These are phyloP conservation scores for Gloeophyllum trabeum DNA, from an alignment of 768 basidiomycete genomes.

Conservation along the genomic window DNA sequence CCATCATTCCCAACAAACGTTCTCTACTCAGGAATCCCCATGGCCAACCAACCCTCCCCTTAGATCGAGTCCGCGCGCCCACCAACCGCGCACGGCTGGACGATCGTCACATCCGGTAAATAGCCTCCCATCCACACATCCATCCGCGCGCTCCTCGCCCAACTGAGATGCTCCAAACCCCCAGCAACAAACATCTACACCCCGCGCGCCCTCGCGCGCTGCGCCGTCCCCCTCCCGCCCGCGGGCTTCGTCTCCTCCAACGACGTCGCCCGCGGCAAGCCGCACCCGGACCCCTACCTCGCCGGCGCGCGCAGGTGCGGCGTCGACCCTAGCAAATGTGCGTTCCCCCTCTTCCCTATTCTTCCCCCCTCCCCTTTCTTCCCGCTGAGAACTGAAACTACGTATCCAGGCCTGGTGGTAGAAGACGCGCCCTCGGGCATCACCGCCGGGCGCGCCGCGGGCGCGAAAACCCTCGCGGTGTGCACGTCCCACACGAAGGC, in stretches of 20 bases:
- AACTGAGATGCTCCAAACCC: background rate
- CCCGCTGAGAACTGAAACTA: background rate
- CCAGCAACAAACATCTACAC: constrained; percentile 70
- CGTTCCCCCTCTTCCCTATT: constrained; percentile 9
- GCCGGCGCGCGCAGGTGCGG: constrained; percentile 55
- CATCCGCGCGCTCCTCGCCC: background rate
- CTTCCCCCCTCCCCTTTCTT: background rate
- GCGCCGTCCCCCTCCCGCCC: constrained; percentile 46
- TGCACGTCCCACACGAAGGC: constrained; percentile 68
- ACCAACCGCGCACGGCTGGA: constrained; percentile 61
- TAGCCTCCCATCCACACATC: background rate
- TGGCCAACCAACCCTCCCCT: background rate
- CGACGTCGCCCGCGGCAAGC: constrained; percentile 66
- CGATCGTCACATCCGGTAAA: constrained; percentile 76
- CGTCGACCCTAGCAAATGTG: constrained; percentile 48
- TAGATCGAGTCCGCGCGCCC: too few relatives aligned
- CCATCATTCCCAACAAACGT: too few relatives aligned
- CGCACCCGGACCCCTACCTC: constrained; percentile 82
- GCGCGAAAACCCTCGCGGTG: constrained; percentile 68
- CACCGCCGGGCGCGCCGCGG: constrained; percentile 63
- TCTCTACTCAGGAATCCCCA: too few relatives aligned
- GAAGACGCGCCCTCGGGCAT: constrained; percentile 88
- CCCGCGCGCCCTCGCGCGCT: constrained; percentile 49
- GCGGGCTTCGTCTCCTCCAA: constrained; percentile 64
- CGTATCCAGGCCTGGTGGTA: constrained; percentile 61